Percentiles rank a stretch among this genome's conserved stretches.
phyloP scores from a whole-genome alignment of 345 rosid genomes.

The Euphorbia lathyris region DNA sequence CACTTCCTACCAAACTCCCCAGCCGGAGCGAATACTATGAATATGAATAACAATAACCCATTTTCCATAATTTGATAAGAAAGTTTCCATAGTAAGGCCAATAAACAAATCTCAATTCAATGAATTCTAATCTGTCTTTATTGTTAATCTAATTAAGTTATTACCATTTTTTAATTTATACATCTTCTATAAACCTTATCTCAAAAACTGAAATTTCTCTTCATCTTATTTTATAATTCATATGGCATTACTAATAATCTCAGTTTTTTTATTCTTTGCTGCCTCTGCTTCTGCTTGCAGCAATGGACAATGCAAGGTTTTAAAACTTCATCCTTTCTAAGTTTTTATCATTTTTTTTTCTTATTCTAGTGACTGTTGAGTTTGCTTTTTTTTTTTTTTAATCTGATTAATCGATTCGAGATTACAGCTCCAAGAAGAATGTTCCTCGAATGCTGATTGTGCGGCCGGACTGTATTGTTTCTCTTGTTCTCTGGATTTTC shows the following conservation, averaged over 20 bases:
- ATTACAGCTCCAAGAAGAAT: slow-evolving; percentile 26
- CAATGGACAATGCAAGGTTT: slow-evolving; percentile 14
- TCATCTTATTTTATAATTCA: neutral
- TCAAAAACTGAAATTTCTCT: neutral
- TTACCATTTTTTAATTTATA: neutral
- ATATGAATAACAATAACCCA: too few relatives aligned
- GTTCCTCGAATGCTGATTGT: slow-evolving; percentile 55
- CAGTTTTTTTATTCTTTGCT: neutral
- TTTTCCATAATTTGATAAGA: too few relatives aligned
- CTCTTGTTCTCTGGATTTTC: slow-evolving; percentile 40
- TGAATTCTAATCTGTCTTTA: neutral
- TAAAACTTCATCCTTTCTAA: neutral
- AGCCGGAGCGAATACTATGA: too few relatives aligned
- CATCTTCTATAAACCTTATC: too few relatives aligned
- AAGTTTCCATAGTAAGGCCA: too few relatives aligned
- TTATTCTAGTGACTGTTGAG: too few relatives aligned
- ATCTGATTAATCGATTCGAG: neutral
- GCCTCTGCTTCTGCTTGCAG: neutral
- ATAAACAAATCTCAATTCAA: too few relatives aligned
- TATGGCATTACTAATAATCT: neutral
- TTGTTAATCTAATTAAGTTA: neutral
- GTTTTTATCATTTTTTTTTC: too few relatives aligned
- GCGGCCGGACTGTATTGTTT: slow-evolving; percentile 54
- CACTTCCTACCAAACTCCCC: too few relatives aligned
- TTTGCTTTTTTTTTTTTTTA: neutral